Base-by-base conservation (phyloP, 306 rosid genomes). In the Astragalus membranaceus region DNA sequence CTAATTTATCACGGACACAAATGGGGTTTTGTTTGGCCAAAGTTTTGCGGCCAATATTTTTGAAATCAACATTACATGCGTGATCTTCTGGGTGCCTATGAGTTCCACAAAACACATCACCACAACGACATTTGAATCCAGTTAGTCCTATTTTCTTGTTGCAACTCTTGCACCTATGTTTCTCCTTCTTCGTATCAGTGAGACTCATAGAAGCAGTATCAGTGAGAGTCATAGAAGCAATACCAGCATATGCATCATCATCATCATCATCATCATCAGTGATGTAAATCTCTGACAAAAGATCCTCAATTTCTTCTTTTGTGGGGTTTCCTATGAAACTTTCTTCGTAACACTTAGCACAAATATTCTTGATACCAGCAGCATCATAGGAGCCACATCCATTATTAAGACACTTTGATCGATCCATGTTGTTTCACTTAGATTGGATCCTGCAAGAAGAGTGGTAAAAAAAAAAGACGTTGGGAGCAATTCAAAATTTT, bases 331-430 rank as follows among this genome's bases (percentile, higher is more conserved):
- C 8, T 14, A 59, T 43, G 49, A 81, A 39, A 26, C 1, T 58
- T 3, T 74, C 67, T 0, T 33, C 23, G 74, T 66, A 66, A 53
- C 79, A 75, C 54, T 57, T 67, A 3, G 46, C 67, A 30, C 79
- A 86, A 30, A 79, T 23, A 23, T 76, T 81, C 3, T 36, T 64
- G 57, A n/a, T 70, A 13, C 42, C 54, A 42, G 29, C 11, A 2
- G 56, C n/a, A 13, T 85, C 82, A 16, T 35, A 84, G 49, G 77
- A 86, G n/a, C 86, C 87, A 20, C 91, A 84, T 4, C 82, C 78
- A 7, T 74, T 26, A 3, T 3, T 81, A 1, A 12, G 69, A 30
- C 91, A 86, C 5, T 58, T 74, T 30, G 65, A 10, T 30, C 69
- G 49, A 54, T 17, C 59, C 80, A 76, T 76, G 6, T 42, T 23